Evolutionary conservation across 768 basidiomycete genomes (phyloP).

Genomic region (Boletus speciosus): DNA sequence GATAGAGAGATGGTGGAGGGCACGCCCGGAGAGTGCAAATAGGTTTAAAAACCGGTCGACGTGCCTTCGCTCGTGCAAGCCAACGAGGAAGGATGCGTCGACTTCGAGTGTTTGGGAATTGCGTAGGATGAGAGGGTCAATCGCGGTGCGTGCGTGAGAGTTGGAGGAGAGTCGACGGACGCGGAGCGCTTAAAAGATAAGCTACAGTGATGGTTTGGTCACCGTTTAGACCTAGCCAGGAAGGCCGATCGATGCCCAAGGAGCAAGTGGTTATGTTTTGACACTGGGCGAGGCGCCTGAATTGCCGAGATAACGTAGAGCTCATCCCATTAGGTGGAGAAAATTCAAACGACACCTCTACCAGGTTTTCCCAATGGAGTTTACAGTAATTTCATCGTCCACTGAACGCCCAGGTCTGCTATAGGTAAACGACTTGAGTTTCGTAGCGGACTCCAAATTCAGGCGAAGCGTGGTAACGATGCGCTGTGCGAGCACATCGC

Average conservation of each 20-base stretch:
- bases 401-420: background rate
- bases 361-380: conserved; percentile 12
- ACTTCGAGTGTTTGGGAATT: conserved; percentile 18
- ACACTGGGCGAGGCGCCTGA: conserved; percentile 9
- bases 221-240: background rate
- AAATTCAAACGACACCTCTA: conserved; percentile 14
- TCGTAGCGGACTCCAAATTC: conserved; percentile 9
- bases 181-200: conserved; percentile 16
- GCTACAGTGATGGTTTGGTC: conserved; percentile 4
- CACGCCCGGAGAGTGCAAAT: conserved; percentile 13
- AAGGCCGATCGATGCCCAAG: conserved; percentile 12
- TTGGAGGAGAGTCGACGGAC: conserved; percentile 8
- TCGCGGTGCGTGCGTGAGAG: background rate
- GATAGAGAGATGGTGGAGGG: conserved; percentile 14
- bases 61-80: conserved; percentile 4
- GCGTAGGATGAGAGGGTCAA: conserved; percentile 16
- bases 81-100: conserved; percentile 1
- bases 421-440: conserved; percentile 17
- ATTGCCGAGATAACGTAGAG: conserved; percentile 2
- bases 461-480: background rate
- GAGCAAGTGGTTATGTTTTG: conserved; percentile 20
- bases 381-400: background rate
- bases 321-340: conserved; percentile 1
- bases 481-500: background rate
- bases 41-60: conserved; percentile 12